phyloP scores from a whole-genome alignment of 192 early-diverging fungal genomes.

The Podila verticillata region DNA sequence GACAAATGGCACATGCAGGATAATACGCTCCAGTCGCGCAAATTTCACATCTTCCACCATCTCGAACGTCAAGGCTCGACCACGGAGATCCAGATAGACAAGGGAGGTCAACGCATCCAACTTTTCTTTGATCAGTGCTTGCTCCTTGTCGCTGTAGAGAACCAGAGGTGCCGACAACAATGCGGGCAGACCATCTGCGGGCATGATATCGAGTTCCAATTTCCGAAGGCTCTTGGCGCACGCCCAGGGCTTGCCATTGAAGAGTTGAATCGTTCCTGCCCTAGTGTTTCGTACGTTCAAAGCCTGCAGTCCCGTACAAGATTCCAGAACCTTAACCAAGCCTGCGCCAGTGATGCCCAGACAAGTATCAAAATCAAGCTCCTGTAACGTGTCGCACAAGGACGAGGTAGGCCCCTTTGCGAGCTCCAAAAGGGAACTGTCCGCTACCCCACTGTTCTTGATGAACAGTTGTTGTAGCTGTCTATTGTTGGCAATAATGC shows the following conservation, averaged over 20 bases:
- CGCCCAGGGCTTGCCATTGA: conserved; percentile 3
- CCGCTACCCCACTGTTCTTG: not conserved
- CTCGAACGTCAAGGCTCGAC: not conserved
- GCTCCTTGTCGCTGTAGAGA: not conserved
- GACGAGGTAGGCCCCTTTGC: not conserved
- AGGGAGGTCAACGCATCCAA: not conserved
- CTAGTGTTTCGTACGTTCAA: not conserved
- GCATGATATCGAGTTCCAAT: not conserved
- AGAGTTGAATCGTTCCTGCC: conserved; percentile 14
- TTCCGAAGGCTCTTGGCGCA: not conserved
- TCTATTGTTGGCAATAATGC: not conserved
- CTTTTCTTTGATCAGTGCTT: not conserved
- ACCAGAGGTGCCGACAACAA: not conserved
- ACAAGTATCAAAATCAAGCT: not conserved
- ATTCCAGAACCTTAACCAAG: not conserved
- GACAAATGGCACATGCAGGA: not conserved
- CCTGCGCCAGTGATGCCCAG: not conserved
- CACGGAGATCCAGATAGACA: not conserved
- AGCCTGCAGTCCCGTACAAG: not conserved
- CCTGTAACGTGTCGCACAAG: not conserved
- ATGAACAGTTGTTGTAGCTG: not conserved
- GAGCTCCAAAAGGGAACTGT: not conserved
- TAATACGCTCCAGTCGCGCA: not conserved
- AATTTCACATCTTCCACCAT: not conserved
- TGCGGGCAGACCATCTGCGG: not conserved